Evolutionary conservation across 371 early-diverging fungal genomes (phyloP).

Genomic region (Mortierella sp.): DNA sequence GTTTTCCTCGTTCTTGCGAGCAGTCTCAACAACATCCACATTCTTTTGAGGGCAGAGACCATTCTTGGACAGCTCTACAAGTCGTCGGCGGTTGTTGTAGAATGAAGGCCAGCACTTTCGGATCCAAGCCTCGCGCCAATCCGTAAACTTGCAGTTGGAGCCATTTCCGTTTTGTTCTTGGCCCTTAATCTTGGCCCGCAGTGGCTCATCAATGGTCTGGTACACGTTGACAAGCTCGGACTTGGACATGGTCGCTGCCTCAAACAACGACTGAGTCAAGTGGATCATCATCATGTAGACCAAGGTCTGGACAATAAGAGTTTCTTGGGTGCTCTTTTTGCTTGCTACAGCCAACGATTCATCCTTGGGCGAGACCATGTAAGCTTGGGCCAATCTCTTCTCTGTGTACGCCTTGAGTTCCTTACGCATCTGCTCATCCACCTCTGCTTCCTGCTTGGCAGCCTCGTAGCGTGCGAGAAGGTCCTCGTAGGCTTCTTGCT

Average conservation of each 20-base stretch:
- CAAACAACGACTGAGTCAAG: conserved; percentile 27
- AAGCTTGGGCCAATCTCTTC: conserved; percentile 19
- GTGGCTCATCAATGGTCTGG: conserved; percentile 36
- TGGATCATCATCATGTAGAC: conserved; percentile 49
- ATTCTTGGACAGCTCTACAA: conserved; percentile 22
- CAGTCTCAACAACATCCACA: conserved; percentile 22
- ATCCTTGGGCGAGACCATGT: conserved; percentile 26
- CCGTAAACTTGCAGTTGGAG: conserved; percentile 12
- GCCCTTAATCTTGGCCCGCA: conserved; percentile 19
- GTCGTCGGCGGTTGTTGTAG: conserved; percentile 42
- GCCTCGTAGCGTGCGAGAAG: conserved; percentile 33
- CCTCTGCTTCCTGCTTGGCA: conserved; percentile 20
- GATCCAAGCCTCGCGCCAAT: conserved; percentile 48
- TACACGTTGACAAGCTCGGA: conserved; percentile 30
- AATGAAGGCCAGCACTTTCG: conserved; percentile 37
- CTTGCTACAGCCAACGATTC: not conserved
- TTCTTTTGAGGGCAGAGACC: not conserved
- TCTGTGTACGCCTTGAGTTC: conserved; percentile 28
- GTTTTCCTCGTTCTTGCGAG: conserved; percentile 42
- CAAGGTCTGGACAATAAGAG: conserved; percentile 16
- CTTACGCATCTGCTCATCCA: conserved; percentile 33
- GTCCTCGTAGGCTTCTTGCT: conserved; percentile 4
- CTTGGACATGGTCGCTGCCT: conserved; percentile 43
- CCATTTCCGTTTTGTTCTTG: not conserved
- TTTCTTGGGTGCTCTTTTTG: conserved; percentile 10